Base-by-base conservation (phyloP, 2,329 filamentous ascomycete species). In the Periconia sp. region DNA sequence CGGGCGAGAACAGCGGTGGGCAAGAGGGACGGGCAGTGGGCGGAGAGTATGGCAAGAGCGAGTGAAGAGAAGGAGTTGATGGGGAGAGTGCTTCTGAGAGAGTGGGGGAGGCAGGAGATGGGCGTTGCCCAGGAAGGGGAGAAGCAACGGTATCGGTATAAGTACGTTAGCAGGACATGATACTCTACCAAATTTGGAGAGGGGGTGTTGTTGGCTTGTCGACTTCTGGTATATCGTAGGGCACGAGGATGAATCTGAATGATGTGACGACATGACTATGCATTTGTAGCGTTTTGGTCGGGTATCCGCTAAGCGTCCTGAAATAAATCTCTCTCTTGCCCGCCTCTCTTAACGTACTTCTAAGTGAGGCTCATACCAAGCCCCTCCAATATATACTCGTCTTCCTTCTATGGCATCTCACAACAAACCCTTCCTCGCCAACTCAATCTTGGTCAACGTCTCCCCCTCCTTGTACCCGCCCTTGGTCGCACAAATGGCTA, bases 391-490 rank as follows among this genome's bases (percentile, higher is more conserved):
- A 8, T n/a, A 25, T 25, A n/a, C 23, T 9, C n/a, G 23, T n/a
- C 8, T 25, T 9, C 23, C 23, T n/a, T n/a, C 23, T 9, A n/a
- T 8, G 8, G 5, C n/a, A 16, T 17, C 29, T 26, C 28, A 92
- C 39, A 94, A 68, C 68, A 92, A 58, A 1, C 88, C 89, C 73
- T 92, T 92, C 62, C 89, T 78, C 3, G 88, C 89, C 60, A 92
- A 71, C 68, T 92, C 88, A 37, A 94, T 78, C 75, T 92, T 92
- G 63, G 86, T 79, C 47, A 80, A 78, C 12, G 87, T 82, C 70
- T 91, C 88, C 9, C 85, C 86, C 1, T 76, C 77, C 61, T 84
- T 85, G 73, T 85, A 91, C 0, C 89, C 88, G 2, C 88, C 87
- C 61, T 85, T 89, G 31, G 84, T 89, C 1, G 87, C 77, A 61